These are phyloP conservation scores for Prunus salicina DNA, from an alignment of 306 rosid species.

Conservation along the genomic window DNA sequence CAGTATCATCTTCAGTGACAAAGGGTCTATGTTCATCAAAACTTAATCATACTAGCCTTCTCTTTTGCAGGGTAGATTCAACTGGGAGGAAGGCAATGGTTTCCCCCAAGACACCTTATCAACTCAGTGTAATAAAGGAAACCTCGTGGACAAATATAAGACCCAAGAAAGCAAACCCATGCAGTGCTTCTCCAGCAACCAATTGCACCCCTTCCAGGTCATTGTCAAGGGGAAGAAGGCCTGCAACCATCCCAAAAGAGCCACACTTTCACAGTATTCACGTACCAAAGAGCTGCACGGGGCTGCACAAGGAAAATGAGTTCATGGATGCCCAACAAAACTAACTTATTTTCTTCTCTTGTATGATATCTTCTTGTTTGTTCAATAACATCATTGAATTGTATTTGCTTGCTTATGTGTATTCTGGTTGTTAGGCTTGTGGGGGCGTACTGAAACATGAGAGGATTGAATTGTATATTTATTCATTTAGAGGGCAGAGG, in stretches of 20 bases:
- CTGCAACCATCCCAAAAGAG: slow-evolving; percentile 59
- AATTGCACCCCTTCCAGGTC: slow-evolving; percentile 22
- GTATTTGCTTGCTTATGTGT: slow-evolving; percentile 2
- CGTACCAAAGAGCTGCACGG: slow-evolving; percentile 48
- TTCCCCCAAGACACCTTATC: slow-evolving; percentile 28
- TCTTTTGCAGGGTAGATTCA: slow-evolving; percentile 43
- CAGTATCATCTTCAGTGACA: neutral
- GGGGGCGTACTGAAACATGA: neutral
- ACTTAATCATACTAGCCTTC: neutral
- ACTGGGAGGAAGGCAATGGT: slow-evolving; percentile 40
- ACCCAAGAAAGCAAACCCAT: slow-evolving; percentile 41
- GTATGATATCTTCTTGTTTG: slow-evolving; percentile 19
- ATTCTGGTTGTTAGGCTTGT: neutral
- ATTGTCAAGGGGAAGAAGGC: slow-evolving; percentile 41
- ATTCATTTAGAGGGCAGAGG: neutral
- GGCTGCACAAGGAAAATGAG: slow-evolving; percentile 39
- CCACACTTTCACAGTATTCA: slow-evolving; percentile 67
- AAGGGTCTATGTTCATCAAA: neutral
- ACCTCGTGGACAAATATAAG: slow-evolving; percentile 29
- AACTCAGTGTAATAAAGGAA: slow-evolving; percentile 45
- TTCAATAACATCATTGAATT: slow-evolving; percentile 57
- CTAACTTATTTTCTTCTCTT: neutral
- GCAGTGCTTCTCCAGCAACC: slow-evolving; percentile 26
- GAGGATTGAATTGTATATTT: slow-evolving; percentile 1
- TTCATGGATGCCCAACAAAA: slow-evolving; percentile 1